These are phyloP conservation scores for Rhynchosporium graminicola DNA, from an alignment of 2,329 filamentous ascomycete genomes.

Conservation along the genomic window DNA sequence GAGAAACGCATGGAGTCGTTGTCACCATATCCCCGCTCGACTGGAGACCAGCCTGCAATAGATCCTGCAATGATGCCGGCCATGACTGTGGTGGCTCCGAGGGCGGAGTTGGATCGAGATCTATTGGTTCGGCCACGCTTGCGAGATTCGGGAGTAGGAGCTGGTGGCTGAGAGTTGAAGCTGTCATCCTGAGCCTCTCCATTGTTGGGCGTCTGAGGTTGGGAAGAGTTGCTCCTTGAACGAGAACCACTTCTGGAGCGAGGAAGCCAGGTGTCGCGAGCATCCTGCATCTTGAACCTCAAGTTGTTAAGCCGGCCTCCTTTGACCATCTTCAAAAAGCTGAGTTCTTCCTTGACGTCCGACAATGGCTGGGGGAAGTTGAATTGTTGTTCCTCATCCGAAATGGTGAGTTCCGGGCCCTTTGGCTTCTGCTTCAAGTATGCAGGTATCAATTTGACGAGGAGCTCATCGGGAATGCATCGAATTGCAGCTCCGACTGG, in stretches of 20 bases:
- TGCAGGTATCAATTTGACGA: conserved; percentile 36
- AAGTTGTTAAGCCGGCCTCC: conserved; percentile 80
- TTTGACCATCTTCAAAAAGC: conserved; percentile 77
- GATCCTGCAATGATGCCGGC: conserved; percentile 79
- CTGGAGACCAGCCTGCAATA: conserved; percentile 76
- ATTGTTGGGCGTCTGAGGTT: conserved; percentile 63
- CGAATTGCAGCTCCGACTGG: conserved; percentile 81
- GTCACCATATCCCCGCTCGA: conserved; percentile 53
- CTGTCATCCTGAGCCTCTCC: conserved; percentile 52
- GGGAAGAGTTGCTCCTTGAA: conserved; percentile 65
- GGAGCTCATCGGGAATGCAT: conserved; percentile 69
- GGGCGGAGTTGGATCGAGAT: conserved; percentile 65
- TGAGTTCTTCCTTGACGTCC: conserved; percentile 78
- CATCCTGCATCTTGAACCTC: conserved; percentile 75
- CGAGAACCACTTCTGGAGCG: conserved; percentile 64
- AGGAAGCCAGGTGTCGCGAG: conserved; percentile 67
- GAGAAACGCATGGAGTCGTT: conserved; percentile 37
- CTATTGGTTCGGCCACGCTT: conserved; percentile 67
- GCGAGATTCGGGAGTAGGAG: conserved; percentile 59
- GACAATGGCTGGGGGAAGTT: conserved; percentile 71
- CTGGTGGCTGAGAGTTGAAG: conserved; percentile 44
- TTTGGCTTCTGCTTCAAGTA: conserved; percentile 37
- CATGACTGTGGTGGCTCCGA: conserved; percentile 77
- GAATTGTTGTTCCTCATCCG: conserved; percentile 64
- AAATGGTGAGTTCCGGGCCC: conserved; percentile 53